These are phyloP conservation scores for Xylariaceae sp. DNA, from an alignment of 2,329 filamentous ascomycete genomes.

Conservation along the genomic window DNA sequence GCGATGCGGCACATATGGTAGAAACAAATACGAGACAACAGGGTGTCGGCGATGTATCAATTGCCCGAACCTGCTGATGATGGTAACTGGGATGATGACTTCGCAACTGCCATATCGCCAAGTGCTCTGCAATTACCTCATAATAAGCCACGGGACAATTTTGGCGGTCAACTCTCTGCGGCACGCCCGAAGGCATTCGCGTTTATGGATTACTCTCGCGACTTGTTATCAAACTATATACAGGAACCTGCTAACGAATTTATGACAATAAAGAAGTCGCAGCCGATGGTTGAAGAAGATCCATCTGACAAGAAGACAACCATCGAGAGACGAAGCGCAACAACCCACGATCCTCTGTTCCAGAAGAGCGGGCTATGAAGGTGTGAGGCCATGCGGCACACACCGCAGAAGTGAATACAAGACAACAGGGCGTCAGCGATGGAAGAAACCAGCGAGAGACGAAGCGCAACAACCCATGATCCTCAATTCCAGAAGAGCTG, in stretches of 20 bases:
- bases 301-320: conserved; percentile 59
- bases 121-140: conserved; percentile 82
- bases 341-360: too few relatives aligned
- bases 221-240: conserved; percentile 65
- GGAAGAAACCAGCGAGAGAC: too few relatives aligned
- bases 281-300: conserved; percentile 46
- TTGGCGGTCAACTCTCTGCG: conserved; percentile 83
- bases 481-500: too few relatives aligned
- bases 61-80: conserved; percentile 63
- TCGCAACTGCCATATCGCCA: conserved; percentile 83
- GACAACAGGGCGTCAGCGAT: too few relatives aligned
- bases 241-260: conserved; percentile 73
- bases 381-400: too few relatives aligned
- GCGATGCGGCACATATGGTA: too few relatives aligned
- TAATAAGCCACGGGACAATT: conserved; percentile 86
- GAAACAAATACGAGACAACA: too few relatives aligned
- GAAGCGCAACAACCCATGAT: too few relatives aligned
- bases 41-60: too few relatives aligned
- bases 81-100: conserved; percentile 98
- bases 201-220: conserved; percentile 67
- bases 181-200: conserved; percentile 91
- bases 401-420: too few relatives aligned
- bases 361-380: too few relatives aligned
- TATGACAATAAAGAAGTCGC: conserved; percentile 66
- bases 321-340: too few relatives aligned